Conservation (phyloP, 441 rosid species). For the Euphorbia schlechtendalii region DNA sequence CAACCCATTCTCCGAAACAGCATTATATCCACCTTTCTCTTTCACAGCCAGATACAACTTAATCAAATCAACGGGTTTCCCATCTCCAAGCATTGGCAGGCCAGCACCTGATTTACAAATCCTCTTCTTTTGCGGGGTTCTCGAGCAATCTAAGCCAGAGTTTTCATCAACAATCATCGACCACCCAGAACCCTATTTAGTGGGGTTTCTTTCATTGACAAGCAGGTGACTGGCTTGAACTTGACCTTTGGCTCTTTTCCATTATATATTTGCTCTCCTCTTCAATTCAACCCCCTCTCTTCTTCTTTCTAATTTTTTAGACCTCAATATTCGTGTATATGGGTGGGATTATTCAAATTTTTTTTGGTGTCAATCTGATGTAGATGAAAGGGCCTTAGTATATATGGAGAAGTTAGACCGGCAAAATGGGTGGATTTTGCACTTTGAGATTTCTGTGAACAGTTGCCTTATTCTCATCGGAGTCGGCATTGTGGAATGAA, state of each 20-base stretch:
- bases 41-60: constrained; percentile 39
- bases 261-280: neutral
- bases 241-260: constrained; percentile 2
- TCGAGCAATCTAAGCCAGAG: constrained; percentile 25
- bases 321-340: too few relatives aligned
- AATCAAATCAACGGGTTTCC: constrained; percentile 36
- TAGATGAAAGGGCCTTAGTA: too few relatives aligned
- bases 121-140: constrained; percentile 19
- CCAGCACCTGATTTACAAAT: constrained; percentile 22
- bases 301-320: constrained; percentile 1
- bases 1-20: constrained; percentile 33
- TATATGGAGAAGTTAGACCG: too few relatives aligned
- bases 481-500: too few relatives aligned
- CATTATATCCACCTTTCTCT: constrained; percentile 37
- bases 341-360: too few relatives aligned
- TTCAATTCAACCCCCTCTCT: neutral
- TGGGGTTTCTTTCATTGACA: constrained; percentile 11
- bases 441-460: too few relatives aligned
- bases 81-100: constrained; percentile 48
- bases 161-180: constrained; percentile 37
- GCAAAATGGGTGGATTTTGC: too few relatives aligned
- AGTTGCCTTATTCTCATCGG: too few relatives aligned
- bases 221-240: neutral
- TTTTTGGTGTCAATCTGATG: too few relatives aligned
- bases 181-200: constrained; percentile 34